phyloP scores from a whole-genome alignment of 768 basidiomycete genomes.

The Gautieria morchelliformis region DNA sequence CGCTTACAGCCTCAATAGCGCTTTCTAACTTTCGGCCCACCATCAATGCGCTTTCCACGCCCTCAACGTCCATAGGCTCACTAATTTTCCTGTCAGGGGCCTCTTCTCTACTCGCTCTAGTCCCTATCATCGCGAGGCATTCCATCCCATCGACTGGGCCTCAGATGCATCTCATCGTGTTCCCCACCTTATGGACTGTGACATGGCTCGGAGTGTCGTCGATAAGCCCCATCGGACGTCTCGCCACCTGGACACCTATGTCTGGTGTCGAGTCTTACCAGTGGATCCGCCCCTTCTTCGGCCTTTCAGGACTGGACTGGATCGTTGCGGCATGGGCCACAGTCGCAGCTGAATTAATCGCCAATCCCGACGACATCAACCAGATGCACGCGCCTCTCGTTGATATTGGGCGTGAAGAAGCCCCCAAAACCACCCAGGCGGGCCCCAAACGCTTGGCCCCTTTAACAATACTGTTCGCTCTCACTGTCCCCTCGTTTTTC shows the following conservation, averaged over 20 bases:
- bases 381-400: neutral
- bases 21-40: constrained; percentile 21
- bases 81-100: neutral
- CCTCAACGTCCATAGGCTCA: neutral
- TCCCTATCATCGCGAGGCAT: neutral
- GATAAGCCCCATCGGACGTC: constrained; percentile 58
- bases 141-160: constrained; percentile 22
- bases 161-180: constrained; percentile 35
- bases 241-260: constrained; percentile 63
- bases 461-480: constrained; percentile 9
- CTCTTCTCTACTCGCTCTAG: constrained; percentile 1
- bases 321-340: constrained; percentile 68
- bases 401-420: neutral
- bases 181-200: constrained; percentile 63
- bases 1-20: constrained; percentile 18
- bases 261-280: constrained; percentile 40
- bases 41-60: constrained; percentile 18
- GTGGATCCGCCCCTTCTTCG: constrained; percentile 53
- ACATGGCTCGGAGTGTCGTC: constrained; percentile 46
- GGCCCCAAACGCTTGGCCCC: neutral
- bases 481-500: constrained; percentile 47
- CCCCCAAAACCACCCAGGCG: neutral
- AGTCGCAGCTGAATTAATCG: constrained; percentile 37
- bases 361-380: too few species aligned
- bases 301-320: constrained; percentile 62